A percentile compares a stretch with the other conserved stretches of the same genome.
Conservation (phyloP, 2,329 filamentous ascomycete genomes). For the Sordariomycetes sp. region DNA sequence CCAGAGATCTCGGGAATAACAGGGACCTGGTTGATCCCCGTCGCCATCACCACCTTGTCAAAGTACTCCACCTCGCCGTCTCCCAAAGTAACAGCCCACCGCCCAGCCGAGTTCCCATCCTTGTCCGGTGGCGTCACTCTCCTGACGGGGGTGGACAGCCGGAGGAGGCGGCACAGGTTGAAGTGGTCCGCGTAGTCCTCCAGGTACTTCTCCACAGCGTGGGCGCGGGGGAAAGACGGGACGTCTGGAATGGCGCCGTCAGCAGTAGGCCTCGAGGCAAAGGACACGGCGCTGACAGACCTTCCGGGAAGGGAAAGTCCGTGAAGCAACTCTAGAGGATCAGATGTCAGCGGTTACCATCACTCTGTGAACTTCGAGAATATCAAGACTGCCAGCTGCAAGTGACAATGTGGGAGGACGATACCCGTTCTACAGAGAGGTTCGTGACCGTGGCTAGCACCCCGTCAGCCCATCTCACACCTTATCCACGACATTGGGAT, state of each 20-base stretch:
- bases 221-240: slow-evolving; percentile 13
- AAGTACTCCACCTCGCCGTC: slow-evolving; percentile 10
- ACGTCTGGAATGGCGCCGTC: slow-evolving; percentile 6
- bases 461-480: not conserved
- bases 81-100: slow-evolving; percentile 16
- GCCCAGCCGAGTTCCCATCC: slow-evolving; percentile 13
- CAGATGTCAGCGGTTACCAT: not conserved
- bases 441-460: slow-evolving; percentile 17
- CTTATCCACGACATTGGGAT: not conserved
- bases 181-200: slow-evolving; percentile 22
- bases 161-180: slow-evolving; percentile 13
- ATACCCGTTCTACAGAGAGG: slow-evolving; percentile 19
- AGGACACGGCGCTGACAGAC: not conserved
- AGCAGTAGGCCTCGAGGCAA: not conserved
- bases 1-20: slow-evolving; percentile 23
- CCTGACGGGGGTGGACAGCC: slow-evolving; percentile 13
- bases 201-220: slow-evolving; percentile 18
- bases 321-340: slow-evolving; percentile 20
- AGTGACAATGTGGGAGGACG: not conserved
- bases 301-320: slow-evolving; percentile 20
- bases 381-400: not conserved
- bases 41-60: slow-evolving; percentile 25
- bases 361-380: not conserved
- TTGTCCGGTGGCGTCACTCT: slow-evolving; percentile 11
- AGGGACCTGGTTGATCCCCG: slow-evolving; percentile 21